These are phyloP conservation scores for Amanita molliuscula DNA, from an alignment of 768 basidiomycete species.

Conservation along the genomic window DNA sequence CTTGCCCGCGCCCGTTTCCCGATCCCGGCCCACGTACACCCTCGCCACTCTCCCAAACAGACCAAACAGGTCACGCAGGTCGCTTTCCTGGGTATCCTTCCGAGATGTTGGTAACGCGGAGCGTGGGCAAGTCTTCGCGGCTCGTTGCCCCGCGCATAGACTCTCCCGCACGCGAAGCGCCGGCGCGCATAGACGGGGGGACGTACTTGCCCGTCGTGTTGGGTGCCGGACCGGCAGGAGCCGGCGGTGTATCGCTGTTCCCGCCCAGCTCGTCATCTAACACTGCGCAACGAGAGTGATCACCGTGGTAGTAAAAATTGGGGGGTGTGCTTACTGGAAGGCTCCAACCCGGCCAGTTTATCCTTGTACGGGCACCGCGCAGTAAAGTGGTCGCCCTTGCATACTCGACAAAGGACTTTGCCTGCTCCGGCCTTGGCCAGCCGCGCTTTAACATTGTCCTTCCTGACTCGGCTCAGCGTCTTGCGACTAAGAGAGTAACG, in stretches of 20 bases:
- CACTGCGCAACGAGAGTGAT: slow-evolving; percentile 13
- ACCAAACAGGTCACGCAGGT: slow-evolving; percentile 86
- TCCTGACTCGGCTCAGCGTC: slow-evolving; percentile 43
- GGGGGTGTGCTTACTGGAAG: slow-evolving; percentile 30
- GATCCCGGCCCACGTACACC: slow-evolving; percentile 90
- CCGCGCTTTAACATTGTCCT: slow-evolving; percentile 55
- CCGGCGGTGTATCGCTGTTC: slow-evolving; percentile 24
- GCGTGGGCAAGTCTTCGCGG: slow-evolving; percentile 89
- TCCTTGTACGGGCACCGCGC: slow-evolving; percentile 99
- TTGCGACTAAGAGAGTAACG: slow-evolving; percentile 30
- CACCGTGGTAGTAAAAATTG: not conserved
- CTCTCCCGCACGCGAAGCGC: slow-evolving; percentile 62
- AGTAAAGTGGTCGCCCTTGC: slow-evolving; percentile 96
- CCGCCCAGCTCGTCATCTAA: slow-evolving; percentile 29
- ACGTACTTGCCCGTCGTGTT: slow-evolving; percentile 76
- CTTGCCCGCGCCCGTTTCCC: slow-evolving; percentile 90
- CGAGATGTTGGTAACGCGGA: slow-evolving; percentile 94
- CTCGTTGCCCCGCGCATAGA: slow-evolving; percentile 54
- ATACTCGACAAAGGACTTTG: slow-evolving; percentile 86
- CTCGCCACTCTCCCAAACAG: slow-evolving; percentile 77
- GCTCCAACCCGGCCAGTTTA: slow-evolving; percentile 69
- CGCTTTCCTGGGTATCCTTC: slow-evolving; percentile 93
- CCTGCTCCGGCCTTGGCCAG: slow-evolving; percentile 70
- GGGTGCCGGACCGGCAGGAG: slow-evolving; percentile 23
- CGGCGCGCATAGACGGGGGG: slow-evolving; percentile 83